Evolutionary conservation across 164 flowering plant genomes (phyloP).

Genomic region (Echeveria elegans): DNA sequence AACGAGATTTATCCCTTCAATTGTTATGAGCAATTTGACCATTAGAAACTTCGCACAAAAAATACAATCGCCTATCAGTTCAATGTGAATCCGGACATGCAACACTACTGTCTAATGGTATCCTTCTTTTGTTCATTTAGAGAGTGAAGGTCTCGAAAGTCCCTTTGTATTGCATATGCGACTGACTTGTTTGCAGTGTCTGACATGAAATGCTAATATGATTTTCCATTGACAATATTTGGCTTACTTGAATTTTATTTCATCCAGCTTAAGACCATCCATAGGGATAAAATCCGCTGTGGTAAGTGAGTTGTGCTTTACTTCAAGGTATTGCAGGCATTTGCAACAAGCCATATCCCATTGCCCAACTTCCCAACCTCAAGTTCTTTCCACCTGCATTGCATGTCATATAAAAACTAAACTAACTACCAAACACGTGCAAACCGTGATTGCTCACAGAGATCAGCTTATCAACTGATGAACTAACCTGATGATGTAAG

Average conservation of each 20-base stretch:
- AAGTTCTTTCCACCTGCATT: conserved; percentile 78
- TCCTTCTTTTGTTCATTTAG: neutral
- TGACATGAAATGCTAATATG: neutral
- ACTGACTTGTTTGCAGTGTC: neutral
- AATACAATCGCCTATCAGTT: neutral
- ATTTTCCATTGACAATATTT: neutral
- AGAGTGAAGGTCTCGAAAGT: neutral
- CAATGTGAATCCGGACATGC: neutral
- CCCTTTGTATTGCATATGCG: neutral
- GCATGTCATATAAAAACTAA: neutral
- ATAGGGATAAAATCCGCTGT: conserved; percentile 59
- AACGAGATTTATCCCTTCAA: conserved; percentile 74
- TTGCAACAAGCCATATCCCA: conserved; percentile 89
- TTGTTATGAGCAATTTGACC: neutral
- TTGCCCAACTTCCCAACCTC: conserved; percentile 85
- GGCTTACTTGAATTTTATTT: conserved; percentile 79
- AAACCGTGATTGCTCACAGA: neutral
- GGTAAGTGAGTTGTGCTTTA: conserved; percentile 62
- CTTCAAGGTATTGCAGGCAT: conserved; percentile 82
- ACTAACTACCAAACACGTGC: conserved; percentile 1
- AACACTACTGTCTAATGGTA: too few species aligned
- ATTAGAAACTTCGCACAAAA: too few species aligned
- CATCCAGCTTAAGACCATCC: conserved; percentile 54
- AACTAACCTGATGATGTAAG: conserved; percentile 79
- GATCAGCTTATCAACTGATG: neutral